Conservation (phyloP, 495 filamentous ascomycete species). For the Neurospora tetraspora region DNA sequence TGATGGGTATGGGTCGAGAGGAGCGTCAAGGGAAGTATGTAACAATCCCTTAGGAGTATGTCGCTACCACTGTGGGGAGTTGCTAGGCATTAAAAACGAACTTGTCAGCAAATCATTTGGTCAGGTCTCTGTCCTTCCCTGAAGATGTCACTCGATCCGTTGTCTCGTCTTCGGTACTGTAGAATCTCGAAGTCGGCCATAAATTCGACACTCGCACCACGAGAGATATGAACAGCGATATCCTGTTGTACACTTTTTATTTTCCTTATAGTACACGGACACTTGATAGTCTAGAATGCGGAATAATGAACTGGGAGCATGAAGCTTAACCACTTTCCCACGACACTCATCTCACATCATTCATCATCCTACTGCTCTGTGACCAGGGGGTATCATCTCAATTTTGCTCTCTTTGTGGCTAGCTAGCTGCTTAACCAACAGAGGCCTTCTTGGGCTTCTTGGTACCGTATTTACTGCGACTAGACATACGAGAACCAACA, state of each 20-base stretch:
- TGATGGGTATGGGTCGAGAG: background rate
- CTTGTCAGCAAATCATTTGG: background rate
- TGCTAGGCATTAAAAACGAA: background rate
- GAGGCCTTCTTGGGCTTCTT: constrained; percentile 87
- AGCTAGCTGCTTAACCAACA: constrained; percentile 23
- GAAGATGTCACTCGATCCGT: background rate
- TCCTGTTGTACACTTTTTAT: background rate
- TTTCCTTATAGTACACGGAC: background rate
- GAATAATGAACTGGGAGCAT: background rate
- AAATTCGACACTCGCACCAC: no score
- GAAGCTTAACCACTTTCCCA: background rate
- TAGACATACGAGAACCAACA: constrained; percentile 70
- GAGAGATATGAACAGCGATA: background rate
- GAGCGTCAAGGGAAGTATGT: background rate
- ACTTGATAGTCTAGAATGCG: background rate
- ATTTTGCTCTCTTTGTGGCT: background rate
- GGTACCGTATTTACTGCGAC: constrained; percentile 92
- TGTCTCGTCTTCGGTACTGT: background rate
- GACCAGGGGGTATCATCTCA: background rate
- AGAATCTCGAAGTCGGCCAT: background rate
- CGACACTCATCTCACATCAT: background rate
- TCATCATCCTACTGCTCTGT: background rate
- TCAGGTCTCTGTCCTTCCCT: background rate
- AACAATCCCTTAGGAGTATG: background rate
- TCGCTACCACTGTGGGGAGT: background rate